phyloP scores from a whole-genome alignment of 192 early-diverging fungal species.

The Thamnidium elegans region DNA sequence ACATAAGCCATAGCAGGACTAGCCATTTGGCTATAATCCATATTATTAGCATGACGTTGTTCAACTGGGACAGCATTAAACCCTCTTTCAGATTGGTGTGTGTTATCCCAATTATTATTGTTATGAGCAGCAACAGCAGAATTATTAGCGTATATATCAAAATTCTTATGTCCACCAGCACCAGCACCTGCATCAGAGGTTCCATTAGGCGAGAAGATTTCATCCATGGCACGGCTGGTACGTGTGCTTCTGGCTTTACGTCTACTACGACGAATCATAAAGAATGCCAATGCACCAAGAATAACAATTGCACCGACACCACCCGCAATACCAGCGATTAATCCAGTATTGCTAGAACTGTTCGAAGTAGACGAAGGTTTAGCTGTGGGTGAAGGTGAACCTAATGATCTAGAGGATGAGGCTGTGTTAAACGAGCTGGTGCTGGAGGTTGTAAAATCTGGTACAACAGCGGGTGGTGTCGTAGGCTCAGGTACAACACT shows the following conservation, averaged over 20 bases:
- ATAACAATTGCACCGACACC: constrained; percentile 7
- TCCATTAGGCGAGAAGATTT: constrained; percentile 9
- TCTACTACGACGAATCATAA: constrained; percentile 7
- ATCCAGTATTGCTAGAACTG: background rate
- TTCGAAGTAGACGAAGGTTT: background rate
- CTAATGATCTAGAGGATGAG: background rate
- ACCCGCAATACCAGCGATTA: constrained; percentile 17
- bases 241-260: constrained; percentile 12
- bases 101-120: background rate
- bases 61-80: constrained; percentile 1
- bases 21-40: background rate
- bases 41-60: background rate
- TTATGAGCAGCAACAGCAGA: background rate
- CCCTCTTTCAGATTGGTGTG: constrained; percentile 2
- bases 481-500: no score
- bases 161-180: background rate
- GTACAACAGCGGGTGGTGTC: background rate
- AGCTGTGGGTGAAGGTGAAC: background rate
- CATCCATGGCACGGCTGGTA: constrained; percentile 13
- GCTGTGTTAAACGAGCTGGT: background rate
- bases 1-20: constrained; percentile 5
- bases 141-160: background rate
- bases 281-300: constrained; percentile 10
- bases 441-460: background rate
- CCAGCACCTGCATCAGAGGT: background rate